Evolutionary conservation across 176 grass and related monocot genomes (phyloP), one percentile per base, ranked within the genome.

Genomic region (Bolboschoenus planiculmis): DNA sequence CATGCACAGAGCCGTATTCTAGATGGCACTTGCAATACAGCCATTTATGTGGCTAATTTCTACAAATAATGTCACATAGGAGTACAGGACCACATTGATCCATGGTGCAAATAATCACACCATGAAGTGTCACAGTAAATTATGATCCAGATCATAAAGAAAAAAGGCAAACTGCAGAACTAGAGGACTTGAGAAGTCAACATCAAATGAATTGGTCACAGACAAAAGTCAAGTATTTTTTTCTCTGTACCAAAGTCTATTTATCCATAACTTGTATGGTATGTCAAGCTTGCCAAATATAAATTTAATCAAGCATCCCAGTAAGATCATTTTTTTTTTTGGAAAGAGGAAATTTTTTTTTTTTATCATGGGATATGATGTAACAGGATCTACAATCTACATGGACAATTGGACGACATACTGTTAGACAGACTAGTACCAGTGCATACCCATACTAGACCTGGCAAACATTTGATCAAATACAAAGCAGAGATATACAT

Each of bases 211-310:
- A 44, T 47, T 57, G 56, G 80, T 44, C 63, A n/a, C 29, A 82
- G 40, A 65, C 80, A 82, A 65, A 62, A 63, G 57, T 82, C 39
- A 66, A 50, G 50, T 60, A 60, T 57, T 82, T 82, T 37, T 29
- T 82, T 34, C 47, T 82, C 59, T 35, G 42, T 65, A 24, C 9
- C 27, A 50, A 31, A 47, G 20, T 14, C 37, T 14, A 48, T 65
- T 50, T 62, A 60, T 56, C 20, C 30, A 61, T 42, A 42, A 40
- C 78, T 33, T 18, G 16, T 61, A 46, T 82, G 59, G 26, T 77
- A 31, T 33, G 20, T 77, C 72, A 77, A 8, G 26, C 24, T 51
- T 77, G 27, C 27, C 72, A 77, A 77, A 53, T 51, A 31, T 53
- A 15, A 53, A 30, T 51, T 50, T 77, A 31, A 77, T 50, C 14